Evolutionary conservation across 2,329 filamentous ascomycete species (phyloP).

Genomic region (Aspergillus awamori): DNA sequence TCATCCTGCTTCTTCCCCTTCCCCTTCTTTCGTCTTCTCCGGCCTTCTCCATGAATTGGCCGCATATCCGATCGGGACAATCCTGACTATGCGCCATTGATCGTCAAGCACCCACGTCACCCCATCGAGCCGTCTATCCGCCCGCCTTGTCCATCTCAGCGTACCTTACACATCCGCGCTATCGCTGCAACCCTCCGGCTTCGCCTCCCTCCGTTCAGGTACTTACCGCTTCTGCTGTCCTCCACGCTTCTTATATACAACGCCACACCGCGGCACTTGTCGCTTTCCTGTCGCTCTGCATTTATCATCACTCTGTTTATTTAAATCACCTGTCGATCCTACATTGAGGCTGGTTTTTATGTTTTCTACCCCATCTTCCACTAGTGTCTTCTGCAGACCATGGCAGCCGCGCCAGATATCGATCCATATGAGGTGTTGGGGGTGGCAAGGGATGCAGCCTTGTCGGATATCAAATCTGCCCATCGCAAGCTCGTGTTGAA

Average conservation of each 20-base stretch:
- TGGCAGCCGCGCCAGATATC: slow-evolving; percentile 41
- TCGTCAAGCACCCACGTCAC: slow-evolving; percentile 25
- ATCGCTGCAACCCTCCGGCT: slow-evolving; percentile 15
- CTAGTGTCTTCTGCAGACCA: slow-evolving; percentile 22
- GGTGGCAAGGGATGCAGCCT: slow-evolving; percentile 70
- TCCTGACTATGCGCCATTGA: slow-evolving; percentile 23
- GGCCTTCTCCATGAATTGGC: slow-evolving; percentile 22
- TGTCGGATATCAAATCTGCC: slow-evolving; percentile 72
- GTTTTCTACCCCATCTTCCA: slow-evolving; percentile 12
- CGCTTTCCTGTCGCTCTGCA: not conserved
- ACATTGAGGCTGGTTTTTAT: slow-evolving; percentile 22
- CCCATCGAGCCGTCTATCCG: slow-evolving; percentile 11
- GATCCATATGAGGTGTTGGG: slow-evolving; percentile 83
- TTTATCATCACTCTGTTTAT: slow-evolving; percentile 6
- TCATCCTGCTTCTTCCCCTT: not conserved
- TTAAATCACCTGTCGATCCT: slow-evolving; percentile 1
- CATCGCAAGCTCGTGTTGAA: slow-evolving; percentile 85
- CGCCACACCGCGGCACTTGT: slow-evolving; percentile 4
- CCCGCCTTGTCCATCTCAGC: not conserved
- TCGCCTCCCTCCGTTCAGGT: slow-evolving; percentile 13
- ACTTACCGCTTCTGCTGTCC: slow-evolving; percentile 13
- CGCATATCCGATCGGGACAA: slow-evolving; percentile 12
- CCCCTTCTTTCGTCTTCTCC: slow-evolving; percentile 21
- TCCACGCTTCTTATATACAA: slow-evolving; percentile 16
- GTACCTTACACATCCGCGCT: slow-evolving; percentile 9